Conservation (phyloP, 352 stramenopile genomes). For the Blastocystis sp. region DNA sequence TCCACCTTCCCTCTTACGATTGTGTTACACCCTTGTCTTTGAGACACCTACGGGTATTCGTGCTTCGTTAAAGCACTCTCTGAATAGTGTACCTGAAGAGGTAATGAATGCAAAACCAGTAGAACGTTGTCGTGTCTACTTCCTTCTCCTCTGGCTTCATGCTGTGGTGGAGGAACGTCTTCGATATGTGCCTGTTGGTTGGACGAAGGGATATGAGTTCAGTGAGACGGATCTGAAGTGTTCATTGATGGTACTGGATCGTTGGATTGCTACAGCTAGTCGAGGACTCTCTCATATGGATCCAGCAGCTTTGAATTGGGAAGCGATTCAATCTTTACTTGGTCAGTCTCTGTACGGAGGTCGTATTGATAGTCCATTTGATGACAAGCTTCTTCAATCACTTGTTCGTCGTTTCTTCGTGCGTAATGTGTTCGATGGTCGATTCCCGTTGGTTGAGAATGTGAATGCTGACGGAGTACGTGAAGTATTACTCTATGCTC, state of each 20-base stretch:
- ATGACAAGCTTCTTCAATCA: constrained; percentile 86
- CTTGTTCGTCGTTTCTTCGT: constrained; percentile 86
- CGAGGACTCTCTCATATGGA: constrained; percentile 78
- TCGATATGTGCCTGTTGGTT: constrained; percentile 91
- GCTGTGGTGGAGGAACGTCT: constrained; percentile 92
- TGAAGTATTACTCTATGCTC: constrained; percentile 72
- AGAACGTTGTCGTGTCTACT: constrained; percentile 83
- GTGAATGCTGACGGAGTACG: constrained; percentile 69
- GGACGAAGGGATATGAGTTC: constrained; percentile 96
- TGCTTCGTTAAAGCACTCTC: constrained; percentile 86
- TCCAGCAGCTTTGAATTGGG: constrained; percentile 94
- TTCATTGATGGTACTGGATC: constrained; percentile 91
- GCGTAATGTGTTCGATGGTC: constrained; percentile 82
- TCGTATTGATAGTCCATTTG: constrained; percentile 87
- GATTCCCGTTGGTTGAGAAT: constrained; percentile 73
- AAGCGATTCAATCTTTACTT: constrained; percentile 87
- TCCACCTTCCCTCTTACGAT: constrained; percentile 86
- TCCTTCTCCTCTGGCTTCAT: constrained; percentile 94
- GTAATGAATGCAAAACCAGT: constrained; percentile 79
- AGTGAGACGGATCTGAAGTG: constrained; percentile 92
- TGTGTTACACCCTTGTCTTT: constrained; percentile 92
- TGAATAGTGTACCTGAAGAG: constrained; percentile 81
- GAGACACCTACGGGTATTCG: constrained; percentile 94
- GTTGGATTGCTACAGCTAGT: constrained; percentile 82
- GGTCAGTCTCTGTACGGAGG: constrained; percentile 93